Base-by-base conservation (phyloP, 2,329 filamentous ascomycete species). In the Cladophialophora carrionii region DNA sequence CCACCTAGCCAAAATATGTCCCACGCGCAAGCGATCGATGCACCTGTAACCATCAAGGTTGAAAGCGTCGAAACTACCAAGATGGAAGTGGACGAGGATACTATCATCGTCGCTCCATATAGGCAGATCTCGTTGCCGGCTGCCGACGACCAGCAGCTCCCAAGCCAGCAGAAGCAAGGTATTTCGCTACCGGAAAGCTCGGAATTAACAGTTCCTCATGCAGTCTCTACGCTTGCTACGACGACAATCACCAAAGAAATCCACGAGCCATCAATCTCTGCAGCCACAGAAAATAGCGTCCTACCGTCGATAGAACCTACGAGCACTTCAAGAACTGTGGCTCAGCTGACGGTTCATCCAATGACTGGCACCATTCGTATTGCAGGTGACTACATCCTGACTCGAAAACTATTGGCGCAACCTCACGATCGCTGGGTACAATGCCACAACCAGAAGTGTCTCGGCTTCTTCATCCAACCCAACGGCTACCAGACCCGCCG, bases 401-500 rank as follows among this genome's bases (percentile, higher is more conserved):
- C 92, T 0, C 84, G 87, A 0, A 82, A 88, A 12, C 83, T 97
- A 0, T 85, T 97, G 0, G 87, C 88, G 0, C 88, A 92, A 68
- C 87, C 89, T 79, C 82, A 92, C 81, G 82, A 92, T 82, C 74
- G 85, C 63, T 98, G 93, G 94, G 90, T 96, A 52, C 87, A 92
- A 68, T 99, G 95, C 78, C 90, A 87, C 58, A 92, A 90, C 29
- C 51, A 64, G 7, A 65, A 61, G 52, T 99, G 95, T 78, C 85
- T 86, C 57, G 84, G 84, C 0, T 87, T 88, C 65, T 99, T 98
- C 74, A 89, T 98, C 5, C 94, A 98, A 76, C 84, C 87, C 48
- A 90, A 98, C 69, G 92, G 91, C 0, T 97, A 96, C 76, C 89
- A 88, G 70, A 97, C 93, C 0, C 87, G 89, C 59, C 88, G 90